These are phyloP conservation scores for Corymbia calophylla DNA, from an alignment of 441 rosid genomes.

Conservation along the genomic window DNA sequence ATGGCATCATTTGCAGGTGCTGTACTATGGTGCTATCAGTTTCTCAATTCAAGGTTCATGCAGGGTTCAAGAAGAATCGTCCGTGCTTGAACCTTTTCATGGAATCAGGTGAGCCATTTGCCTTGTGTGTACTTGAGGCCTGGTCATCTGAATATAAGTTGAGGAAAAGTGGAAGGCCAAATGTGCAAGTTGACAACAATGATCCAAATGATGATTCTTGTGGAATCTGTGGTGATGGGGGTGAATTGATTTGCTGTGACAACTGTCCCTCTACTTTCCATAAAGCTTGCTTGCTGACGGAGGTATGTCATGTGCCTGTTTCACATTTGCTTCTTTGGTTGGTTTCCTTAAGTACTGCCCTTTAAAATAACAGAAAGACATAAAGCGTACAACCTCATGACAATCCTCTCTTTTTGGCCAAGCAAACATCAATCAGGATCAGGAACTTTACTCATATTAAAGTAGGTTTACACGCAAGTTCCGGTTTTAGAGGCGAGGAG, in stretches of 20 bases:
- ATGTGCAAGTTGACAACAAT: constrained; percentile 48
- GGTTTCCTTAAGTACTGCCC: background rate
- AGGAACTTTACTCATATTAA: background rate
- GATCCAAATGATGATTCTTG: constrained; percentile 96
- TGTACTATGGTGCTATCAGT: constrained; percentile 61
- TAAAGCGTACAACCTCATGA: background rate
- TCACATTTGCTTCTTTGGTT: constrained; percentile 4
- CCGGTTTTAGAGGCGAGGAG: background rate
- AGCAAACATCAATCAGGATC: background rate
- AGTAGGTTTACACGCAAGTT: background rate
- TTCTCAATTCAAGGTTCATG: constrained; percentile 76
- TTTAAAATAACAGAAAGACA: background rate
- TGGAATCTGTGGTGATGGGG: constrained; percentile 90
- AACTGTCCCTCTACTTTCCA: constrained; percentile 93
- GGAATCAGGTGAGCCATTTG: constrained; percentile 77
- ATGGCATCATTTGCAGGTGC: constrained; percentile 82
- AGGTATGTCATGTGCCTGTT: constrained; percentile 39
- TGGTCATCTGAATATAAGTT: constrained; percentile 86
- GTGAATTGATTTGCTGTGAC: constrained; percentile 94
- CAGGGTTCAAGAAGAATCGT: constrained; percentile 59
- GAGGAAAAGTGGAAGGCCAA: constrained; percentile 41
- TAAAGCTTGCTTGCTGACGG: constrained; percentile 66
- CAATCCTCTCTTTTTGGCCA: background rate
- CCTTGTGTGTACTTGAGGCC: constrained; percentile 79
- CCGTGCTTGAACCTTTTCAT: constrained; percentile 82